phyloP scores from a whole-genome alignment of 352 stramenopile species.

The Phytophthora boehmeriae region DNA sequence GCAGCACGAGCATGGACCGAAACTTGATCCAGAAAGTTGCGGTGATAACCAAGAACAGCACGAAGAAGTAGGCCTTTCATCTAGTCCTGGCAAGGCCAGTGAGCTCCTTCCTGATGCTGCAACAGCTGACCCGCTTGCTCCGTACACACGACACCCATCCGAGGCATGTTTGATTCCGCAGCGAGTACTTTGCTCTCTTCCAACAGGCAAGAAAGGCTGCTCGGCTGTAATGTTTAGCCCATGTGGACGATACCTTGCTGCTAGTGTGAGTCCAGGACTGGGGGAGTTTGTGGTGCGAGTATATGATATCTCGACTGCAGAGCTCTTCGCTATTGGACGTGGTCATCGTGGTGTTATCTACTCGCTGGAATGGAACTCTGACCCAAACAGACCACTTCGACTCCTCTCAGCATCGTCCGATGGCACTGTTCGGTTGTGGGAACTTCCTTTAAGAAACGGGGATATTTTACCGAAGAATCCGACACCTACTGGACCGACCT shows the following conservation, averaged over 20 bases:
- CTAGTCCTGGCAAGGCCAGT: background rate
- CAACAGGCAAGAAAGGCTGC: conserved; percentile 61
- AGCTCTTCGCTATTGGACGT: conserved; percentile 39
- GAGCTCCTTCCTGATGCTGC: background rate
- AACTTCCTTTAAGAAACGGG: conserved; percentile 11
- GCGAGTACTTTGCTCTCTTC: conserved; percentile 56
- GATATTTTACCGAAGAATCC: background rate
- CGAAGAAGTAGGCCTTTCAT: background rate
- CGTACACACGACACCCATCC: conserved; percentile 36
- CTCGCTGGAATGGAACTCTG: conserved; percentile 53
- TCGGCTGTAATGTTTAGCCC: conserved; percentile 66
- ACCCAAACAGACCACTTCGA: conserved; percentile 13
- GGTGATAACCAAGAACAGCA: conserved; percentile 24
- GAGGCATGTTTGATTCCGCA: conserved; percentile 68
- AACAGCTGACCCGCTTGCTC: conserved; percentile 11
- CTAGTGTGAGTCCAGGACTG: conserved; percentile 38
- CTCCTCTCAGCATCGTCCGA: conserved; percentile 69
- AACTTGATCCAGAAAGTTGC: background rate
- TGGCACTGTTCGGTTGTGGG: conserved; percentile 54
- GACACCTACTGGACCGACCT: background rate
- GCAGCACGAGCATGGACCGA: background rate
- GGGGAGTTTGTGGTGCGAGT: conserved; percentile 53
- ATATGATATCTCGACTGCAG: conserved; percentile 47
- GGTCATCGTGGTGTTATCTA: conserved; percentile 68
- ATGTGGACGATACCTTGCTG: conserved; percentile 58